phyloP scores from a whole-genome alignment of 352 stramenopile genomes.

The Thalassiosira ordinaria region DNA sequence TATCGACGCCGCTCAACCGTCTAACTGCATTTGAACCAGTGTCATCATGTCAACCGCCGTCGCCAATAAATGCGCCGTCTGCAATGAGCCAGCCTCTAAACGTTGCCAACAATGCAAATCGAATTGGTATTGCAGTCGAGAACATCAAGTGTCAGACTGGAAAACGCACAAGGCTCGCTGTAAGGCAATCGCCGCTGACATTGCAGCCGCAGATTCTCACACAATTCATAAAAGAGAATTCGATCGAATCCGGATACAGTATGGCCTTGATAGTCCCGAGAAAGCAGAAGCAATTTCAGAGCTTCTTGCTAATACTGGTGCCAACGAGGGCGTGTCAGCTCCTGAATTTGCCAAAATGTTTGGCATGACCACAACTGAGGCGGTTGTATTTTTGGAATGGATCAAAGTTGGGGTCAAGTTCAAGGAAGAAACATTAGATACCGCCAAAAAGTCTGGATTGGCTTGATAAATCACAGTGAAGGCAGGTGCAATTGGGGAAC shows the following conservation, averaged over 20 bases:
- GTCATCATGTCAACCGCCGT: slow-evolving; percentile 10
- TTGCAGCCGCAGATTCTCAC: slow-evolving; percentile 60
- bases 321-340: slow-evolving; percentile 55
- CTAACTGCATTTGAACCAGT: neutral
- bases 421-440: slow-evolving; percentile 71
- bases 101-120: slow-evolving; percentile 51
- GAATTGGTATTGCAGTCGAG: slow-evolving; percentile 43
- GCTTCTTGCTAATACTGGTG: slow-evolving; percentile 52
- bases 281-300: slow-evolving; percentile 69
- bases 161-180: slow-evolving; percentile 63
- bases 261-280: slow-evolving; percentile 57
- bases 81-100: slow-evolving; percentile 31
- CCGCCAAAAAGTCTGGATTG: slow-evolving; percentile 66
- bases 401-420: slow-evolving; percentile 79
- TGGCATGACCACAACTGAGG: slow-evolving; percentile 67
- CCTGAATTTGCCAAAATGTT: slow-evolving; percentile 71
- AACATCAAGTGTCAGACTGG: slow-evolving; percentile 62
- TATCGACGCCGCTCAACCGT: too few species aligned
- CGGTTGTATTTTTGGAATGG: slow-evolving; percentile 80
- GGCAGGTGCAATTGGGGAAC: too few species aligned
- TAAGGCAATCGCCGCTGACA: slow-evolving; percentile 48
- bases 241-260: slow-evolving; percentile 67
- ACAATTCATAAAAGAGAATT: slow-evolving; percentile 75
- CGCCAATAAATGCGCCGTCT: slow-evolving; percentile 37
- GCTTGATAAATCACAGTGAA: too few species aligned